Base-by-base conservation (phyloP, 768 basidiomycete species). In the Artomyces pyxidatus region DNA sequence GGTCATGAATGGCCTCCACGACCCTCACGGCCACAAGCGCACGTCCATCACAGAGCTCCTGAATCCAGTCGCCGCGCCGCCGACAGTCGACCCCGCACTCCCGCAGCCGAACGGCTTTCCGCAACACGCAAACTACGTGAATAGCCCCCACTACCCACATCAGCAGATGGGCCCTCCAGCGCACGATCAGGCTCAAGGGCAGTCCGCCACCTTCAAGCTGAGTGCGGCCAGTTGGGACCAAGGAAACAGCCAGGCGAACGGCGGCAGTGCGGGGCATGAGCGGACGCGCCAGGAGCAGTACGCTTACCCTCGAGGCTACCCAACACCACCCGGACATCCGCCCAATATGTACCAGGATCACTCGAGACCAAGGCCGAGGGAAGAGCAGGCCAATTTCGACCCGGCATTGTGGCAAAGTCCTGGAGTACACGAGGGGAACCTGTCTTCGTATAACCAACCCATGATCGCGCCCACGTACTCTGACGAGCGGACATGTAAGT, bases 201-300 rank as follows among this genome's bases (percentile, higher is more conserved):
- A 56, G n/a, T 45, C 54, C 29, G 45, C 10, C 62, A 40, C 72
- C 21, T 84, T 72, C 57, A 71, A 76, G 58, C 74, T 84, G n/a
- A 73, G 79, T 35, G 76, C 80, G 10, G 83, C 83, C 5, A 78
- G 65, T 58, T 84, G 83, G 81, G 73, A 72, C 60, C 65, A 55
- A 41, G 64, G 56, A 44, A 69, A 65, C 53, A 64, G 59, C 62
- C 65, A 62, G 55, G 69, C 48, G 21, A 53, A 50, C n/a, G 43
- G 53, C 21, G 22, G n/a, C n/a, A n/a, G n/a, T n/a, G n/a, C n/a
- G n/a, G n/a, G n/a, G n/a, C n/a, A 39, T 23, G 53, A 54, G 11
- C 28, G 46, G 48, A 56, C 47, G 49, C 39, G 28, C 0, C 47
- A 43, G n/a, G 45, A 46, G 16, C 21, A n/a, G 16, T 19, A 19